Base-by-base conservation (phyloP, 2,329 filamentous ascomycete genomes). In the Fusarium torreyae region DNA sequence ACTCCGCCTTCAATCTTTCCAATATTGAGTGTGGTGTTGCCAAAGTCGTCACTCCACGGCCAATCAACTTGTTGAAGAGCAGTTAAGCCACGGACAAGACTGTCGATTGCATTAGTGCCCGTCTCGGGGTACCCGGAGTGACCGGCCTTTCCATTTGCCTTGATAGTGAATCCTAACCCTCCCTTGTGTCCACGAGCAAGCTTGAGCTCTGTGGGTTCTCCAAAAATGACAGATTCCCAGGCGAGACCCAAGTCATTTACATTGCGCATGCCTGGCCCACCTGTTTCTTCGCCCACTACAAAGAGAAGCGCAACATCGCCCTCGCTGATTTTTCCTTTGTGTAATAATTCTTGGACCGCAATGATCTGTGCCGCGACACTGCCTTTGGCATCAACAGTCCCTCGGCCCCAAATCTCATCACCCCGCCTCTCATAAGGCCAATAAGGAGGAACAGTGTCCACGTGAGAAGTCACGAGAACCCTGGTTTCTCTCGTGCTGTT, bases 341-440 rank as follows among this genome's bases (percentile, higher is more conserved):
- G 5, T 2, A 38, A 6, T 0, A 63, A 4, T 3, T 63, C 59
- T 2, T 7, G 14, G 1, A 63, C 57, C 1, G 59, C 48, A 11
- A 33, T 48, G 2, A 63, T 31, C 2, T 63, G 59, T 1, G 59
- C 36, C 0, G 57, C 59, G 15, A 43, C 24, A 22, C 42, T 63
- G 1, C 59, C 59, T 22, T 48, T 63, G 6, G 57, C 48, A 9
- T 63, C 59, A 2, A 63, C 42, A 11, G 34, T 56, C 2, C 42
- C 57, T 24, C 57, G 33, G 0, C 59, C 59, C 59, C 57, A 63
- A 3, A 63, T 63, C 18, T 63, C 59, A 33, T 63, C 40, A 8
- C 42, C 57, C 1, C 57, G 57, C 11, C 48, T 15, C 3, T 63
- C 36, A n/a, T 63, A 48, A 2, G 42, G 59, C 57, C 57, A 62